Conservation (phyloP, 73 alveolate species). For the Symbiodinium pilosum region DNA sequence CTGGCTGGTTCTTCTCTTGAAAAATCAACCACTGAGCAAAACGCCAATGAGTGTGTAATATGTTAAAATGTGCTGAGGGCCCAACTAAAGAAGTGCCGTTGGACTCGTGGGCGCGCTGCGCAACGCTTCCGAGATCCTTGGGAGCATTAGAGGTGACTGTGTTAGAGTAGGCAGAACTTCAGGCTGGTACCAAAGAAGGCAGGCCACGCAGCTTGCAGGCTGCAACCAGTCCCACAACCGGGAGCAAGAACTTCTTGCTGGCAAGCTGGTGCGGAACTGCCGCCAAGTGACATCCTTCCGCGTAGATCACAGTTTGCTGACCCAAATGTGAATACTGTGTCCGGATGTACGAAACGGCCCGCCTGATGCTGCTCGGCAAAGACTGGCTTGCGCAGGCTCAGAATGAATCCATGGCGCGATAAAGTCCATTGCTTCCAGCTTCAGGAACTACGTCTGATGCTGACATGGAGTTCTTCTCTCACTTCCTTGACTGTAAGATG, state of each 20-base stretch:
- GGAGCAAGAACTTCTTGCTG: constrained; percentile 11
- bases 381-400: not conserved
- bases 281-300: not conserved
- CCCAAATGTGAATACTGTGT: too few species aligned
- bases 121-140: not conserved
- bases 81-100: not conserved
- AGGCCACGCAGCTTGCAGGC: constrained; percentile 13
- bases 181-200: not conserved
- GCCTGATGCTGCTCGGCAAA: not conserved
- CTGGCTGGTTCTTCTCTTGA: too few species aligned
- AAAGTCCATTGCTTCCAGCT: not conserved
- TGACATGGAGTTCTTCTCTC: too few species aligned
- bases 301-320: too few species aligned
- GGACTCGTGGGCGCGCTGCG: not conserved
- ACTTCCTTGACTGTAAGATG: too few species aligned
- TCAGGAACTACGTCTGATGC: too few species aligned
- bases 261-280: not conserved
- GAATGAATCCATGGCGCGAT: not conserved
- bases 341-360: too few species aligned
- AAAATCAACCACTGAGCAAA: too few species aligned
- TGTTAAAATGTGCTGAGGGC: not conserved
- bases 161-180: too few species aligned
- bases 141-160: too few species aligned
- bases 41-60: too few species aligned
- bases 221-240: not conserved